phyloP scores from a whole-genome alignment of 179 eudicot genomes.

The Silene coronaria region DNA sequence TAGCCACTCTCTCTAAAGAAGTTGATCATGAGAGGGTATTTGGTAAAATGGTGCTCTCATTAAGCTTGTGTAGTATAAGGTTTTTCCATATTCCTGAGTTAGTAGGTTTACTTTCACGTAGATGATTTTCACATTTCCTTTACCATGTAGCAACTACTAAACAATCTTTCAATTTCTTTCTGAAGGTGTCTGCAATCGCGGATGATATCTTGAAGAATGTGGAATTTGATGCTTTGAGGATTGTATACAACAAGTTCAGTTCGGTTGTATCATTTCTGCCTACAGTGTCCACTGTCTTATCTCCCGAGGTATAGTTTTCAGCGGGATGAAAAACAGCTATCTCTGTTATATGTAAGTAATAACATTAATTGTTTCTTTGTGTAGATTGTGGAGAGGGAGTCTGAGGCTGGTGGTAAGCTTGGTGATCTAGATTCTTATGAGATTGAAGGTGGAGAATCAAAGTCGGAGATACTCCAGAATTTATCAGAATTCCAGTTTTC shows the following conservation, averaged over 20 bases:
- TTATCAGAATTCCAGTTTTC: conserved; percentile 79
- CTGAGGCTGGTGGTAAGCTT: conserved; percentile 82
- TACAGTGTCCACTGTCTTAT: conserved; percentile 66
- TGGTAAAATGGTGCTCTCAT: neutral
- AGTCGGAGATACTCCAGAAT: conserved; percentile 85
- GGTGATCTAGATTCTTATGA: conserved; percentile 76
- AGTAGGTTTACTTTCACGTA: too few relatives aligned
- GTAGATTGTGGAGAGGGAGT: conserved; percentile 77
- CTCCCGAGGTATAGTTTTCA: conserved; percentile 65
- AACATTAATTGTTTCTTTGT: conserved; percentile 4
- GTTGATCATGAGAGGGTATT: neutral
- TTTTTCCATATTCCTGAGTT: neutral
- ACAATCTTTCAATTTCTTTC: neutral
- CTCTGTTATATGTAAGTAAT: neutral
- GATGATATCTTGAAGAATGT: conserved; percentile 90
- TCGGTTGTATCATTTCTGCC: conserved; percentile 82
- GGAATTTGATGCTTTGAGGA: conserved; percentile 79
- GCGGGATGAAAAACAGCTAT: neutral
- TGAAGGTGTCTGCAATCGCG: conserved; percentile 65
- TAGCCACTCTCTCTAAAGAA: too few relatives aligned
- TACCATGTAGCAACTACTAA: neutral
- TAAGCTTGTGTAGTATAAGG: neutral
- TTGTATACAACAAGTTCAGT: conserved; percentile 77
- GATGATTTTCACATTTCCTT: too few relatives aligned
- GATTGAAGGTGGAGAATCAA: conserved; percentile 90